These are phyloP conservation scores for Colletotrichum eremochloae DNA, from an alignment of 2,329 filamentous ascomycete genomes.

Conservation along the genomic window DNA sequence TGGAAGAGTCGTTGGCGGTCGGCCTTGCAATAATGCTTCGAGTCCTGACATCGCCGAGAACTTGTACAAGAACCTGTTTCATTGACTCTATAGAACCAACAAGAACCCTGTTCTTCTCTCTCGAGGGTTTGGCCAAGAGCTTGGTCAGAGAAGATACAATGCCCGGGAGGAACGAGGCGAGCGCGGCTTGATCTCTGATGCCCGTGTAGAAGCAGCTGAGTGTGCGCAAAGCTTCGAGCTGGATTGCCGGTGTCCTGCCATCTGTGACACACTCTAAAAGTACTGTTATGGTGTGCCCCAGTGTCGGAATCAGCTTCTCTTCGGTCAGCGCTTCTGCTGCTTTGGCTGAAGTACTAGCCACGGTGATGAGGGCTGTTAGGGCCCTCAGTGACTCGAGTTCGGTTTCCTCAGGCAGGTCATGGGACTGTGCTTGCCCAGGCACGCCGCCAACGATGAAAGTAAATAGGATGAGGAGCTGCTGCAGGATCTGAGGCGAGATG, in stretches of 20 bases:
- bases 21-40: constrained; percentile 58
- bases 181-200: constrained; percentile 78
- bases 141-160: constrained; percentile 86
- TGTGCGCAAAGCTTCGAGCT: constrained; percentile 76
- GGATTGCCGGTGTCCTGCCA: constrained; percentile 75
- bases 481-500: constrained; percentile 79
- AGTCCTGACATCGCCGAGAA: constrained; percentile 70
- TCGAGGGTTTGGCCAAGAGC: constrained; percentile 76
- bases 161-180: constrained; percentile 89
- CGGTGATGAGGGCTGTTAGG: constrained; percentile 74
- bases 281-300: constrained; percentile 86
- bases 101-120: constrained; percentile 71
- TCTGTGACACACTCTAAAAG: constrained; percentile 80
- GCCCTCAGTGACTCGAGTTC: constrained; percentile 78
- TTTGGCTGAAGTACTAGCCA: constrained; percentile 64
- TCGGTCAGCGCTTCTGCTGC: constrained; percentile 65
- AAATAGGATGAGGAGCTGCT: constrained; percentile 87
- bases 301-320: constrained; percentile 76
- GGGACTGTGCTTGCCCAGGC: constrained; percentile 65
- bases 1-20: constrained; percentile 14
- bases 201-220: constrained; percentile 72
- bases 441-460: constrained; percentile 84
- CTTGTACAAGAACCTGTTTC: constrained; percentile 64
- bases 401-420: constrained; percentile 77
- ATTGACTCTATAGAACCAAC: constrained; percentile 72